Evolutionary conservation across 1,284 basidiomycete species (phyloP).

Genomic region (Malassezia japonica): DNA sequence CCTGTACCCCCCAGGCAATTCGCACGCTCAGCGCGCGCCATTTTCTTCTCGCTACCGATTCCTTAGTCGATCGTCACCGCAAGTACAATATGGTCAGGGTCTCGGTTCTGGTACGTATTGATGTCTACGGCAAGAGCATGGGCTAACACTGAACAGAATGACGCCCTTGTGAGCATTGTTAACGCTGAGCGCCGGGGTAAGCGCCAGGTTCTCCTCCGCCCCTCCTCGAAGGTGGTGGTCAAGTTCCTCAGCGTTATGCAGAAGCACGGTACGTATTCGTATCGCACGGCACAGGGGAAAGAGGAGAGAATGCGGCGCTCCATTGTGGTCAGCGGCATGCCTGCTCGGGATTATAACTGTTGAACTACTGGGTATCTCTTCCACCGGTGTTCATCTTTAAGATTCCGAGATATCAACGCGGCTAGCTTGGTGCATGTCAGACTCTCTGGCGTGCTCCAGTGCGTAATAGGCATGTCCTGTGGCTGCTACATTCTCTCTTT

Average conservation of each 20-base stretch:
- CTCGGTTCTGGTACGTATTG: conserved; percentile 43
- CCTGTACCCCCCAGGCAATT: neutral
- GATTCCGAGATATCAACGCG: conserved; percentile 41
- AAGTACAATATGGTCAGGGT: conserved; percentile 45
- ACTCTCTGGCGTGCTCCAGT: neutral
- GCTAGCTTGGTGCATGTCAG: conserved; percentile 6
- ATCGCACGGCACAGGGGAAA: too few relatives aligned
- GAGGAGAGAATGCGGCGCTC: neutral
- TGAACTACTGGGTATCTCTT: conserved; percentile 34
- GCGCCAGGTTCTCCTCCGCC: conserved; percentile 47
- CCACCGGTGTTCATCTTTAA: conserved; percentile 45
- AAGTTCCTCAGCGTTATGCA: conserved; percentile 49
- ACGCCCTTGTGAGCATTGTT: conserved; percentile 48
- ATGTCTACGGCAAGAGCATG: neutral
- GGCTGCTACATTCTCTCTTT: conserved; percentile 21
- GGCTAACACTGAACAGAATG: conserved; percentile 28
- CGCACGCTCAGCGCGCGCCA: neutral
- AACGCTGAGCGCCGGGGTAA: conserved; percentile 49
- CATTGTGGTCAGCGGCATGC: neutral
- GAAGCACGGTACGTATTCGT: conserved; percentile 45
- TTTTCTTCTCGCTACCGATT: conserved; percentile 18
- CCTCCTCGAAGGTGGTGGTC: conserved; percentile 48
- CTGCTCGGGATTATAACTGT: conserved; percentile 46
- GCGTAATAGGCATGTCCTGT: conserved; percentile 7
- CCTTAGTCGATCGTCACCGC: conserved; percentile 22